Evolutionary conservation across 2,329 filamentous ascomycete species (phyloP), one percentile per base, ranked within the genome.

Genomic region (Sporothrix sp.): DNA sequence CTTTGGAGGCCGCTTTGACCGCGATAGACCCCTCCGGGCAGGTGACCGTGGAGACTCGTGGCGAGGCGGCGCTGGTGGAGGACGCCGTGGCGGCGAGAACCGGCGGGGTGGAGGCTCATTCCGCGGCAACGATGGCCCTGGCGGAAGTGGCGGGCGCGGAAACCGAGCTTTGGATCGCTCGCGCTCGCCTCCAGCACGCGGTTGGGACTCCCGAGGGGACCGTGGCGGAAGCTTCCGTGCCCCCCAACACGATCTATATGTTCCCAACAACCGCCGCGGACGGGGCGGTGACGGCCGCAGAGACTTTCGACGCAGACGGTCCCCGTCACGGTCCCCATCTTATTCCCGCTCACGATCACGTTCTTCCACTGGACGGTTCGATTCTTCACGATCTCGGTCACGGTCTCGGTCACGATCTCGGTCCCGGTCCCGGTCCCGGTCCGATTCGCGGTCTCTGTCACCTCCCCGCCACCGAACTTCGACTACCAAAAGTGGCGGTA

Each of bases 31-130:
- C 3, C 33, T 20, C 14, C 48, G 46, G 20, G 50, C 50, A 9
- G 49, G 36, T 74, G 79, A 43, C 25, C 48, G 48, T n/a, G 66
- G 71, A 18, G 77, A 79, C 53, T 71, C 69, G 35, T 78, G 76
- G 68, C 73, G 74, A 44, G 71, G 72, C 18, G 70, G 77, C 53
- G 71, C 74, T 49, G 69, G 77, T 54, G 71, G 75, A 48, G 67
- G 69, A 36, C 72, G 75, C 35, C 73, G 79, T 54, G 69, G 76
- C 4, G 44, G 44, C n/a, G 50, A 52, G 28, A 33, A 28, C 13
- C 47, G 36, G 13, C 36, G 44, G 9, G 38, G 49, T 18, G 27
- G 44, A 2, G 38, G 55, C 72, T 71, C 36, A 6, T 32, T 30
- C 44, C 69, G 67, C 35, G 71, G 50, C 13, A 30, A 28, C 7